These are phyloP conservation scores for Danielozyma ontarioensis DNA, from an alignment of 805 yeast genomes.

Conservation along the genomic window DNA sequence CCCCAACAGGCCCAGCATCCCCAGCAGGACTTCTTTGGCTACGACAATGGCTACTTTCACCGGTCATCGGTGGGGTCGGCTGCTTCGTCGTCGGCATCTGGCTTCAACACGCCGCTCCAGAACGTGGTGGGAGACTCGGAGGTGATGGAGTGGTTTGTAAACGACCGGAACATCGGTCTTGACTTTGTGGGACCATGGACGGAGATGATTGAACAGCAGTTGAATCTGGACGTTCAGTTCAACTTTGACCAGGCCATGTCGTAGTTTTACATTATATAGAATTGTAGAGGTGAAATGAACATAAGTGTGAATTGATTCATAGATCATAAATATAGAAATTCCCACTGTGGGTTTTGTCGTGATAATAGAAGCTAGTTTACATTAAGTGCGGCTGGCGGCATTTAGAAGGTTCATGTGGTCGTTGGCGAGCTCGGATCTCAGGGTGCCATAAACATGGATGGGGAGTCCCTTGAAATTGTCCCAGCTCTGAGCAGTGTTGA, in stretches of 20 bases:
- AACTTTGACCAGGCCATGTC: slow-evolving; percentile 19
- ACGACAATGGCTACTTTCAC: slow-evolving; percentile 1
- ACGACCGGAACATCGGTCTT: slow-evolving; percentile 33
- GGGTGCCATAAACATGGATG: slow-evolving; percentile 12
- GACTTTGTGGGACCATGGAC: slow-evolving; percentile 71
- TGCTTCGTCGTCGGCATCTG: not conserved
- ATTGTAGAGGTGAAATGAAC: no score
- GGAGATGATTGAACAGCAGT: slow-evolving; percentile 69
- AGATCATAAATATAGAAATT: no score
- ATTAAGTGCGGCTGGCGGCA: no score
- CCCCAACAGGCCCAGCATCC: no score
- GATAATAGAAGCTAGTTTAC: no score
- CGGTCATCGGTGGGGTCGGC: no score
- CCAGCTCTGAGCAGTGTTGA: slow-evolving; percentile 24
- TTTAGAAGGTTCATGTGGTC: no score
- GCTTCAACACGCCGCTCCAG: slow-evolving; percentile 12
- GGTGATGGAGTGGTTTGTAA: slow-evolving; percentile 41
- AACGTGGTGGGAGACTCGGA: slow-evolving; percentile 32
- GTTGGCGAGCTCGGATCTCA: no score
- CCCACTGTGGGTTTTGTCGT: no score
- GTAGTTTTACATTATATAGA: not conserved
- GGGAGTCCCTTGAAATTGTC: slow-evolving; percentile 16
- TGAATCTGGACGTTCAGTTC: slow-evolving; percentile 30
- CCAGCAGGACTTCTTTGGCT: not conserved
- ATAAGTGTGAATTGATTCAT: no score